Percentiles rank a stretch among this genome's conserved stretches.
Conservation (phyloP, 2,329 filamentous ascomycete genomes). For the Aspergillus sp. region DNA sequence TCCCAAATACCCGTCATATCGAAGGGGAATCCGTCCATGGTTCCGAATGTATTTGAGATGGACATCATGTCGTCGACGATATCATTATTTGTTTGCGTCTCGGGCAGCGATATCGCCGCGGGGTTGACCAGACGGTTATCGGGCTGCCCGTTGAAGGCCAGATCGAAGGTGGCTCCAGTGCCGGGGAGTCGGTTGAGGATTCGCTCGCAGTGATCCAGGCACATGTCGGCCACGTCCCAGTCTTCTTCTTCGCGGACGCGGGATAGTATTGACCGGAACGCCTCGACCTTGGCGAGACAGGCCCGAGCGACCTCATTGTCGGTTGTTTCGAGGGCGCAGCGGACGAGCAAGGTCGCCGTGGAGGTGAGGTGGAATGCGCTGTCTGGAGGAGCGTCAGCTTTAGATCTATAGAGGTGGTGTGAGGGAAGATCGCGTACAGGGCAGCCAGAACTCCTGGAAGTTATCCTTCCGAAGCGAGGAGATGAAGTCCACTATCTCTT, state of each 20-base stretch:
- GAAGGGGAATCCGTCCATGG: slow-evolving; percentile 46
- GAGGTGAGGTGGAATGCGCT: slow-evolving; percentile 54
- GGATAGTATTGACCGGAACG: slow-evolving; percentile 47
- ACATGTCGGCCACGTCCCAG: slow-evolving; percentile 57
- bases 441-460: slow-evolving; percentile 54
- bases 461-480: slow-evolving; percentile 45
- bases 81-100: slow-evolving; percentile 44
- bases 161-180: slow-evolving; percentile 15
- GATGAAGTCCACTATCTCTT: slow-evolving; percentile 51
- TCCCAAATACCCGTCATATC: slow-evolving; percentile 48
- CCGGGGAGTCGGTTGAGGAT: slow-evolving; percentile 42
- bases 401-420: slow-evolving; percentile 1
- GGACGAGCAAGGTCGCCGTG: slow-evolving; percentile 52
- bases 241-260: slow-evolving; percentile 49
- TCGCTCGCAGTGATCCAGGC: slow-evolving; percentile 49
- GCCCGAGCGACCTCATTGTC: slow-evolving; percentile 45
- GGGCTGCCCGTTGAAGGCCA: slow-evolving; percentile 12
- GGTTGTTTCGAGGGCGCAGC: slow-evolving; percentile 51
- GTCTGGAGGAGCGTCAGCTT: slow-evolving; percentile 26
- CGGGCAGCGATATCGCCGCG: slow-evolving; percentile 39
- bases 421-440: slow-evolving; percentile 32
- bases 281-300: slow-evolving; percentile 48
- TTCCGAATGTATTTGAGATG: slow-evolving; percentile 44
- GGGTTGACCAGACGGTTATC: slow-evolving; percentile 35
- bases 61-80: slow-evolving; percentile 48